Conservation (phyloP, 495 filamentous ascomycete species). For the Aspergillus funiculosus region DNA sequence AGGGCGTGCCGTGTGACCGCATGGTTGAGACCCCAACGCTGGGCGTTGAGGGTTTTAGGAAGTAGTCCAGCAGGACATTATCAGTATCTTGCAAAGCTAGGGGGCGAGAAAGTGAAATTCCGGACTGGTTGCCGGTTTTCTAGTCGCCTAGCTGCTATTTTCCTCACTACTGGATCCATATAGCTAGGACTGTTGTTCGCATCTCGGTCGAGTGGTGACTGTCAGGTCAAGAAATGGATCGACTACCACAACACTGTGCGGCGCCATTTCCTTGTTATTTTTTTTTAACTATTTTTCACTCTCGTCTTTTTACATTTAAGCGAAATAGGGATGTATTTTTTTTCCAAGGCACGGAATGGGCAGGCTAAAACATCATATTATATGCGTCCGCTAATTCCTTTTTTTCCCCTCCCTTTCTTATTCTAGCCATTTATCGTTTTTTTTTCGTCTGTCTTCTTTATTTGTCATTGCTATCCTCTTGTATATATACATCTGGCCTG, state of each 20-base stretch:
- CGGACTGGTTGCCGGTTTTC: not conserved
- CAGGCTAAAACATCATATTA: not conserved
- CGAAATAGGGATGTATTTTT: no score
- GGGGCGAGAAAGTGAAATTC: not conserved
- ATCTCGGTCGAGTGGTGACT: no score
- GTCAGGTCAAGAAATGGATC: no score
- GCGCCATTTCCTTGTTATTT: no score
- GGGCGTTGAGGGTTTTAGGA: slow-evolving; percentile 78
- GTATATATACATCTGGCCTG: slow-evolving; percentile 10
- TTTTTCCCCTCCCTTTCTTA: not conserved
- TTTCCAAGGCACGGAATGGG: slow-evolving; percentile 1
- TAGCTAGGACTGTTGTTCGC: no score
- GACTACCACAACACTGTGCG: no score
- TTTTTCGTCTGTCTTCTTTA: slow-evolving; percentile 1
- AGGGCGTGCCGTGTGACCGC: slow-evolving; percentile 70
- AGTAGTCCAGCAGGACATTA: slow-evolving; percentile 21
- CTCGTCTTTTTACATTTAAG: not conserved
- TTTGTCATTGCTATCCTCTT: slow-evolving; percentile 15
- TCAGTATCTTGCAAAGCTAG: not conserved
- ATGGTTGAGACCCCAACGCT: slow-evolving; percentile 84
- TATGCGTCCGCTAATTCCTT: not conserved
- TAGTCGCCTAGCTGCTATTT: no score
- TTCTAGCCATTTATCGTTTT: no score
- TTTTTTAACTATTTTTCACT: no score
- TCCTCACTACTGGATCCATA: no score